Evolutionary conservation across 176 grass and related monocot genomes (phyloP).

Genomic region (Miscanthus lutarioriparius): DNA sequence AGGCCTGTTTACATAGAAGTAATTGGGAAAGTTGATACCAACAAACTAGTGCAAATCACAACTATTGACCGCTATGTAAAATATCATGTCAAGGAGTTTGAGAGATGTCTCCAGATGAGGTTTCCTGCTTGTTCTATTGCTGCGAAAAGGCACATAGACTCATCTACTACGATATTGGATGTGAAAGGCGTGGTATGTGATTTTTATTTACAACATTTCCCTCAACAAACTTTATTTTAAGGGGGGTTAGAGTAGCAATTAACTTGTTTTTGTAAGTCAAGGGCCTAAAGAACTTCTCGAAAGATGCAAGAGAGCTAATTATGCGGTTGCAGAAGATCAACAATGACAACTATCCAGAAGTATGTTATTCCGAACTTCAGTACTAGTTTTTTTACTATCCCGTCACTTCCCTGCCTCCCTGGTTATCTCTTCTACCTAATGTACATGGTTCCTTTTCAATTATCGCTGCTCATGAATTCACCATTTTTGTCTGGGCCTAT

Average conservation of each 20-base stretch:
- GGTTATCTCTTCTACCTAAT: not conserved
- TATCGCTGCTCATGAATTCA: constrained; percentile 6
- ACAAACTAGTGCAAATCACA: constrained; percentile 90
- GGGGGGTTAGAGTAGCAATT: constrained; percentile 22
- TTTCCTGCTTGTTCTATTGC: constrained; percentile 82
- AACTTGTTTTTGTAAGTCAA: constrained; percentile 42
- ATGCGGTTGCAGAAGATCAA: constrained; percentile 86
- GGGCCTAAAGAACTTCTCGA: constrained; percentile 98
- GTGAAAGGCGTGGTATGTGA: constrained; percentile 79
- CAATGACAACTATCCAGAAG: constrained; percentile 97
- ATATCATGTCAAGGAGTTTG: constrained; percentile 88
- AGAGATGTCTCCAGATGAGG: constrained; percentile 66
- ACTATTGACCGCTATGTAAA: constrained; percentile 85
- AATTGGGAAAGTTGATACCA: constrained; percentile 80
- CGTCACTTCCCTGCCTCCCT: not conserved
- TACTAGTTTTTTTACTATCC: constrained; percentile 11
- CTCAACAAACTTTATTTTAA: constrained; percentile 8
- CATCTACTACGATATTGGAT: constrained; percentile 80
- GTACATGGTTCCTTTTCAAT: constrained; percentile 16
- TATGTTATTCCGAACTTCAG: constrained; percentile 32
- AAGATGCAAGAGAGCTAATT: constrained; percentile 92
- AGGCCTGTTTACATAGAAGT: constrained; percentile 90
- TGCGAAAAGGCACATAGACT: constrained; percentile 81
- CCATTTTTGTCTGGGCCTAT: constrained; percentile 17
- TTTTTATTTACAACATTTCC: constrained; percentile 18